Conservation (phyloP, 73 alveolate species). For the Tetrahymena elliotti region DNA sequence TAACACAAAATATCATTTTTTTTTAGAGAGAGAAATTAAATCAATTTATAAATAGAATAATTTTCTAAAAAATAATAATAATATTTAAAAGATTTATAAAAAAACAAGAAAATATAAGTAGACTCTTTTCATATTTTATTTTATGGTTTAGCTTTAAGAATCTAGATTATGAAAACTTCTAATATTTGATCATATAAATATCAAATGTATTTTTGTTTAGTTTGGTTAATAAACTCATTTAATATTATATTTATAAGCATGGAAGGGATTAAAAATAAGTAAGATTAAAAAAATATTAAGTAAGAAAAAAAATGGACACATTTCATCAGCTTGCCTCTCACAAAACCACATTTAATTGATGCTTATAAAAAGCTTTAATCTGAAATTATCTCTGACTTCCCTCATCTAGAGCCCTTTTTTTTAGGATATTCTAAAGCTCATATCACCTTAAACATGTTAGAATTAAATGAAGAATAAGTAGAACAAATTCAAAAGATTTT, state of each 20-base stretch:
- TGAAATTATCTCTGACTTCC: neutral
- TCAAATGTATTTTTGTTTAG: too few species aligned
- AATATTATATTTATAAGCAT: neutral
- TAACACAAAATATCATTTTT: too few species aligned
- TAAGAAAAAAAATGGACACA: neutral
- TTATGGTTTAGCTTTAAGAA: too few species aligned
- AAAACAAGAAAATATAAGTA: too few species aligned
- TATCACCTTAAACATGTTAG: neutral
- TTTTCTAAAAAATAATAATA: too few species aligned
- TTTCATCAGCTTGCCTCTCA: neutral
- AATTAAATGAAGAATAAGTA: neutral
- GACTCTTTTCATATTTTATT: too few species aligned
- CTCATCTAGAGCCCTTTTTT: neutral
- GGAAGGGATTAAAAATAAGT: neutral
- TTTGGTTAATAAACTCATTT: neutral
- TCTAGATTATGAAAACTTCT: too few species aligned
- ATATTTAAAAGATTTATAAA: too few species aligned
- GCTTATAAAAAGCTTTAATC: neutral
- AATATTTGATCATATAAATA: too few species aligned
- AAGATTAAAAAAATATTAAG: neutral
- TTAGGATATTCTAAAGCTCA: neutral
- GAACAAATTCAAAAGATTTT: neutral
- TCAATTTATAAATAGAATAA: too few species aligned
- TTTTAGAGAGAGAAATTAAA: too few species aligned
- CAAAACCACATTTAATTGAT: neutral